Evolutionary conservation across 2,329 filamentous ascomycete species (phyloP).

Genomic region (Fusarium temperatum): DNA sequence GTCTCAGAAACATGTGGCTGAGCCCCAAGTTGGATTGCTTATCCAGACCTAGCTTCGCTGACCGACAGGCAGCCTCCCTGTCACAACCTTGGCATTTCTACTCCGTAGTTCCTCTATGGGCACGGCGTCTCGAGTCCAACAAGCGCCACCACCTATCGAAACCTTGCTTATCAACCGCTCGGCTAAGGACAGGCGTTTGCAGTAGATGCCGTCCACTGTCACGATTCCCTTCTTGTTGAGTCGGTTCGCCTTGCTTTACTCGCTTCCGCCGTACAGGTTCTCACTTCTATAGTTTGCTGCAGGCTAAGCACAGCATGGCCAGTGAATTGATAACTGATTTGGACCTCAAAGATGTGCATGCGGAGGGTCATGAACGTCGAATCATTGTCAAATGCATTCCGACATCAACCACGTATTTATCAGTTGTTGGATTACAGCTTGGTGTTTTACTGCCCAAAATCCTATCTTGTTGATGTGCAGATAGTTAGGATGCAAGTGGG

Average conservation of each 20-base stretch:
- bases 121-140: slow-evolving; percentile 23
- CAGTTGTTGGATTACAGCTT: slow-evolving; percentile 7
- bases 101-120: slow-evolving; percentile 1
- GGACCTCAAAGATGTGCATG: background rate
- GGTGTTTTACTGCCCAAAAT: background rate
- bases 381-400: background rate
- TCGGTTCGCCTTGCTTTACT: slow-evolving; percentile 23
- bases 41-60: slow-evolving; percentile 22
- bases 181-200: slow-evolving; percentile 30
- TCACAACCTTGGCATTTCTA: slow-evolving; percentile 11
- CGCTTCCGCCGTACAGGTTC: slow-evolving; percentile 8
- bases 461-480: slow-evolving; percentile 18
- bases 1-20: slow-evolving; percentile 35
- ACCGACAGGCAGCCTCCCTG: slow-evolving; percentile 30
- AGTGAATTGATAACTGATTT: slow-evolving; percentile 7
- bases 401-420: background rate
- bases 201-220: slow-evolving; percentile 16
- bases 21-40: slow-evolving; percentile 27
- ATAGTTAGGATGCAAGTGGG: slow-evolving; percentile 24
- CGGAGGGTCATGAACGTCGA: background rate
- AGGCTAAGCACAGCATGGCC: slow-evolving; percentile 4
- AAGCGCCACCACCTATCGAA: slow-evolving; percentile 35
- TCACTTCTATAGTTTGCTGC: slow-evolving; percentile 6
- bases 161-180: slow-evolving; percentile 28
- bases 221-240: slow-evolving; percentile 13